Evolutionary conservation across 768 basidiomycete genomes (phyloP).

Genomic region (Trametes cingulata): DNA sequence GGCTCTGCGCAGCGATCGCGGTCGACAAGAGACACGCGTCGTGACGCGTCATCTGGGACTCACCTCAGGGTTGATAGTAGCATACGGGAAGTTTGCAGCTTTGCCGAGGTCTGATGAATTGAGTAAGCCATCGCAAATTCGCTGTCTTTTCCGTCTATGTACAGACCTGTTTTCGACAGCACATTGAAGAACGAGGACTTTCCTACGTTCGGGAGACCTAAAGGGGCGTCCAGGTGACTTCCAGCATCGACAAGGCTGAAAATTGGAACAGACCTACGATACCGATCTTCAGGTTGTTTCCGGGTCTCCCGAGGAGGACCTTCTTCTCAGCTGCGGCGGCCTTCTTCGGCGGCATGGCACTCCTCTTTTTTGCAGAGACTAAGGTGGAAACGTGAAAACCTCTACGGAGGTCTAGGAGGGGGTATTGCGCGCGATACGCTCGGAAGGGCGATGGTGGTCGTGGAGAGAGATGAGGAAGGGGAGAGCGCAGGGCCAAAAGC

Average conservation of each 20-base stretch:
- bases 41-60: background rate
- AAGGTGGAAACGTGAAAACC: constrained; percentile 15
- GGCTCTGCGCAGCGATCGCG: background rate
- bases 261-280: constrained; percentile 82
- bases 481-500: constrained; percentile 12
- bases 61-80: constrained; percentile 86
- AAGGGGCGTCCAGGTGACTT: background rate
- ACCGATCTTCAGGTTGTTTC: constrained; percentile 98
- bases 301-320: constrained; percentile 81
- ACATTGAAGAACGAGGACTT: constrained; percentile 99
- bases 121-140: background rate
- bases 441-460: constrained; percentile 4
- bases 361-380: constrained; percentile 41
- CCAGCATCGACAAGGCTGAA: constrained; percentile 10
- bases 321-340: constrained; percentile 78
- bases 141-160: constrained; percentile 4
- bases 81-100: constrained; percentile 97
- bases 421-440: background rate
- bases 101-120: constrained; percentile 76
- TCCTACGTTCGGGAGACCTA: constrained; percentile 94
- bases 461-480: constrained; percentile 5
- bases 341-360: constrained; percentile 92
- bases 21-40: background rate
- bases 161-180: constrained; percentile 84
- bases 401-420: constrained; percentile 9